Base-by-base conservation (phyloP, 2,329 filamentous ascomycete genomes). In the Phoma sp. region DNA sequence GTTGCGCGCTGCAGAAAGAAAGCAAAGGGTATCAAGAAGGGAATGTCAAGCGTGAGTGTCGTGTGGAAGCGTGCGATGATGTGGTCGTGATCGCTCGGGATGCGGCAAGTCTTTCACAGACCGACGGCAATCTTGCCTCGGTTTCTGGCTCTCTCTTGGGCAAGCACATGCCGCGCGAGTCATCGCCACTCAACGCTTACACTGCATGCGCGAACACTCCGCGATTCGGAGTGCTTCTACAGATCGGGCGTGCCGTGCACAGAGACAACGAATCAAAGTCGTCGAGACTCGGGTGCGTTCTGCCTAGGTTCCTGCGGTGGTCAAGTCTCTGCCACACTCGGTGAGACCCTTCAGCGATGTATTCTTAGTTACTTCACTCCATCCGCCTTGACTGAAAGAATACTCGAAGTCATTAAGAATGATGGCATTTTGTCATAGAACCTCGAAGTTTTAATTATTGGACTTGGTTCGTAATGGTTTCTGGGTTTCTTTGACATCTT, bases 71-170 rank as follows among this genome's bases (percentile, higher is more conserved):
- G 39, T 36, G 51, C 34, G 40, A 54, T 30, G 34, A 34, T 45
- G 29, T 30, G 39, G 51, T 54, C 34, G 45, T 40, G 39, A 34
- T 51, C 38, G 55, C 50, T 58, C 55, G 62, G 62, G 52, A 43
- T 51, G 56, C 56, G 62, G 62, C 51, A 59, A 36, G 56, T 45
- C 59, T 64, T 62, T 60, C 52, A 64, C 55, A 52, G 47, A 47
- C 53, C 52, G 58, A 60, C 57, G 51, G 60, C 52, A 56, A 61
- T 53, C 43, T 47, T 54, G 59, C 62, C 64, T 67, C 64, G 64
- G 64, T 62, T 59, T 59, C 53, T 54, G 37, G 53, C 51, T 40
- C 57, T 56, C 42, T 56, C 59, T 64, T 63, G 52, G 59, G 64
- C 56, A 65, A 65, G 48, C 58, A 60, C 57, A 65, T 57, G 59